A percentile compares a stretch with the other conserved stretches of the same genome.
phyloP scores from a whole-genome alignment of 2,329 filamentous ascomycete species.

The Xylaria sp. region DNA sequence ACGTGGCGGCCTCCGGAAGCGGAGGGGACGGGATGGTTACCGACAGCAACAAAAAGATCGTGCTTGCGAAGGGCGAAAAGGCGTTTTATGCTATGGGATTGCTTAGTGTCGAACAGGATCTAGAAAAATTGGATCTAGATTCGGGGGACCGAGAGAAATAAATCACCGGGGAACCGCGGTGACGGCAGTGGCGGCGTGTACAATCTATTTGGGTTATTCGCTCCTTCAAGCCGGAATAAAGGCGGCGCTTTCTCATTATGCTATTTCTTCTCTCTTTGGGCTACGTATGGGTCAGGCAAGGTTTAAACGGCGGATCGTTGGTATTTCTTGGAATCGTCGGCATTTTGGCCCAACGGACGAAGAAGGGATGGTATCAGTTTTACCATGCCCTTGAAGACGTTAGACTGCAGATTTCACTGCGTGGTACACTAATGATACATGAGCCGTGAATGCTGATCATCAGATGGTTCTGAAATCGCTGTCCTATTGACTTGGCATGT shows the following conservation, averaged over 20 bases:
- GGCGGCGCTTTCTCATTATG: background rate
- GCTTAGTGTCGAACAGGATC: conserved; percentile 80
- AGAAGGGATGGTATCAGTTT: background rate
- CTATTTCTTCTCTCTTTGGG: background rate
- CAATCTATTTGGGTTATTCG: background rate
- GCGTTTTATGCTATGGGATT: conserved; percentile 83
- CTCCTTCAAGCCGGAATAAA: conserved; percentile 9
- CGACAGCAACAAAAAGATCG: conserved; percentile 55
- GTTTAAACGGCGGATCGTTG: conserved; percentile 15
- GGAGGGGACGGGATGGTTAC: conserved; percentile 14
- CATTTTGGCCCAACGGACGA: conserved; percentile 5
- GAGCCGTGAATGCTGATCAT: conserved; percentile 8
- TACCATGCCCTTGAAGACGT: background rate
- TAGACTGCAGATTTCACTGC: conserved; percentile 22
- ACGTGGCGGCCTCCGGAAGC: conserved; percentile 44
- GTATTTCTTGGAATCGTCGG: conserved; percentile 5
- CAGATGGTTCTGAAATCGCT: conserved; percentile 10
- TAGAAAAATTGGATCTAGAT: conserved; percentile 70
- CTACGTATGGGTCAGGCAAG: conserved; percentile 6
- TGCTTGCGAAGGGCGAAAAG: conserved; percentile 71
- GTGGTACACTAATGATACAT: conserved; percentile 33
- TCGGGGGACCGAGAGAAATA: conserved; percentile 49
- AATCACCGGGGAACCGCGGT: conserved; percentile 15
- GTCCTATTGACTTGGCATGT: conserved; percentile 17
- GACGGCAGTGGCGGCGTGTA: background rate